Base-by-base conservation (phyloP, 192 early-diverging fungal genomes). In the Backusella psychrophila region DNA sequence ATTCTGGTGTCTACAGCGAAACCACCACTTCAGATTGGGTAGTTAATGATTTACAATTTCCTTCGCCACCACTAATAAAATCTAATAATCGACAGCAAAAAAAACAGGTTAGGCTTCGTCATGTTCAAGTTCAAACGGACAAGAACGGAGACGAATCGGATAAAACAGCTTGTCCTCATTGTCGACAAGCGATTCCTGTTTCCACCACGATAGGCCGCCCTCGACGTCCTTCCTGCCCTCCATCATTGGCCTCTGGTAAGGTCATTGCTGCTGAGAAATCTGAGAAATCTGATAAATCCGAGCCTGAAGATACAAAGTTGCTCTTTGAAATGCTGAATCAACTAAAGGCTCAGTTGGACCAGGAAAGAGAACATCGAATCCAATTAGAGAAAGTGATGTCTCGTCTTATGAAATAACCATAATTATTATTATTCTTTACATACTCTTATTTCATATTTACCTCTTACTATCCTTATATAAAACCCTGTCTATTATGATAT, bases 381-480 rank as follows among this genome's bases (percentile, higher is more conserved):
- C 74, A 81, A 6, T 65, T 85, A 2, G 77, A 82, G 6, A 78
- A 80, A 14, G 80, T 81, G 73, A 74, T 80, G 53, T 83, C 56
- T 29, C 21, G 56, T 29, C 26, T 63, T 26, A 63, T 63, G 56
- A 63, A 63, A 11, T 63, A 23, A 14, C 29, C 46, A 44, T 44
- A n/a, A 63, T n/a, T 63, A 63, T 29, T 63, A 12, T 29, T 29
- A 33, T 33, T 33, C 2, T 63, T 39, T 39, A 29, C 12, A 63
- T 63, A 63, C 12, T 59, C 7, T 23, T 59, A 23, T 9, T 59
- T 59, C 53, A 2, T 59, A 59, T 26, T 59, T 26, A 5, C 6
- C 6, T 49, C 12, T 23, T 53, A 53, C n/a, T 53, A 53, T 52
- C 9, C 23, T 29, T 63, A 63, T 63, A 63, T 63, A 63, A 39